Base-by-base conservation (phyloP, 305 asterid genomes). In the Salvia sclarea region DNA sequence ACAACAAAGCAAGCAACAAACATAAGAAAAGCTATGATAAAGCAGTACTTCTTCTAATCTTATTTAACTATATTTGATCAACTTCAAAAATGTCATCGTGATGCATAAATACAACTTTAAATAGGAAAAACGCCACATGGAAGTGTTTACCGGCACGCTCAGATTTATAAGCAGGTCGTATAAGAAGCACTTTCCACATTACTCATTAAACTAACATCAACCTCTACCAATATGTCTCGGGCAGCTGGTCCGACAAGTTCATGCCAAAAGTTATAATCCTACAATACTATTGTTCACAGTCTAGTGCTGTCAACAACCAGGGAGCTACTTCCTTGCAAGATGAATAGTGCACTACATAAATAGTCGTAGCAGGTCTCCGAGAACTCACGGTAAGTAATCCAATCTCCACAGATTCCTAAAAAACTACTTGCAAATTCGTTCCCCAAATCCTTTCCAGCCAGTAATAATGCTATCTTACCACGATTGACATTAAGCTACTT, bases 401-500 rank as follows among this genome's bases (percentile, higher is more conserved):
- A 38, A 33, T 41, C 37, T 48, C 50, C 18, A 40, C 53, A 30
- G 28, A 64, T 33, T 73, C 48, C 64, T 59, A 45, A 58, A 17
- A 13, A 59, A 16, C 49, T 43, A 16, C 56, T 33, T 11, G 21
- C 28, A n/a, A 55, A 33, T n/a, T 59, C 9, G 14, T 53, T 41
- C 33, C 61, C 17, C 62, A 14, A 56, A 52, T 35, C 37, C 14
- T 33, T 66, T 54, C 28, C 44, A 24, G 43, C 57, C 44, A 24
- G n/a, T 58, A 35, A 18, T 37, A 17, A 69, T 5, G 14, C 25
- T 43, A 69, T 7, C 68, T 61, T 49, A 41, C 28, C 13, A 54
- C 61, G 5, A 20, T 47, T 41, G 40, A 28, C 58, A 40, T 35
- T 16, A 52, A 65, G 52, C 38, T 20, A 53, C 68, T 69, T 69